Percentiles rank a stretch among this genome's conserved stretches.
phyloP scores from a whole-genome alignment of 2,329 filamentous ascomycete genomes.

The Trichoderma simmonsii region DNA sequence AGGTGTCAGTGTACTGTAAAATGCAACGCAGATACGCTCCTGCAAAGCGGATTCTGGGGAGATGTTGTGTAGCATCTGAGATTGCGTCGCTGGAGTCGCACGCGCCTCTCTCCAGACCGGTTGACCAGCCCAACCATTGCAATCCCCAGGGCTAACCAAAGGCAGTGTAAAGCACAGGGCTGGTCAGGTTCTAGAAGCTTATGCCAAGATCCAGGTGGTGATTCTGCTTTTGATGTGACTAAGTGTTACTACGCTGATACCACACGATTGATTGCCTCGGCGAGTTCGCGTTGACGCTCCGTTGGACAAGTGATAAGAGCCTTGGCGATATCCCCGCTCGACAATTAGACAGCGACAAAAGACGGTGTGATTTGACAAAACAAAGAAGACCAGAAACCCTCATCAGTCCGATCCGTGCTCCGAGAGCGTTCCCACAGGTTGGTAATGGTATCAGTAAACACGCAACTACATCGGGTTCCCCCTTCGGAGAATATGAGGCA shows the following conservation, averaged over 20 bases:
- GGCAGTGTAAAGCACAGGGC: background rate
- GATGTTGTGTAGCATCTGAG: background rate
- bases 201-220: background rate
- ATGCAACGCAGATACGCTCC: background rate
- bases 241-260: background rate
- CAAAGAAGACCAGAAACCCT: background rate
- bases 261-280: background rate
- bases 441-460: background rate
- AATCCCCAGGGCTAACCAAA: background rate
- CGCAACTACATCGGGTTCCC: background rate
- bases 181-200: background rate
- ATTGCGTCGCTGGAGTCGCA: background rate
- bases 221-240: background rate
- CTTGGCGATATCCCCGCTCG: slow-evolving; percentile 2
- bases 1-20: background rate
- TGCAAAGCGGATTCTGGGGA: background rate
- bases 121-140: background rate
- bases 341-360: background rate
- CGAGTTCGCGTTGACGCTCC: background rate
- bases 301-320: background rate
- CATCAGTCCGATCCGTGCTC: background rate
- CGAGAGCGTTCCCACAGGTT: background rate
- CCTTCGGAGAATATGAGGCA: background rate
- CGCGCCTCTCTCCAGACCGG: background rate
- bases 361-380: background rate